These are phyloP conservation scores for Xylaria cubensis DNA, from an alignment of 495 filamentous ascomycete species.

Conservation along the genomic window DNA sequence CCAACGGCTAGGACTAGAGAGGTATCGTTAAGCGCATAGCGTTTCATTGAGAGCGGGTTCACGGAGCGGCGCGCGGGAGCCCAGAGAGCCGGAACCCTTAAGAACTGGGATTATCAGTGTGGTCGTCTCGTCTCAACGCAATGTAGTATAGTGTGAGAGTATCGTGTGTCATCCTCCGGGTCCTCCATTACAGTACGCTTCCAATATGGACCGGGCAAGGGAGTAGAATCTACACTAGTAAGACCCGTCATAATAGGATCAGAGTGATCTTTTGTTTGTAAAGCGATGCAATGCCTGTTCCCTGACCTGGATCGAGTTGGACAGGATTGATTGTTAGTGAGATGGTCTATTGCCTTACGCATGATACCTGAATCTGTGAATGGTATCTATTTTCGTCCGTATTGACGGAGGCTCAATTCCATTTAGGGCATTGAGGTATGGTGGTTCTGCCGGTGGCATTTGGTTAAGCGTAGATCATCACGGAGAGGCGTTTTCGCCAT, in stretches of 20 bases:
- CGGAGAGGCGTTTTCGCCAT: slow-evolving; percentile 12
- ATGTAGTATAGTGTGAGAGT: not conserved
- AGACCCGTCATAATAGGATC: too few relatives aligned
- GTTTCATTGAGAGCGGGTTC: slow-evolving; percentile 37
- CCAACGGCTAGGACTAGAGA: slow-evolving; percentile 34
- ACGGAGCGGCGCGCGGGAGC: slow-evolving; percentile 27
- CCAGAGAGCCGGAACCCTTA: slow-evolving; percentile 26
- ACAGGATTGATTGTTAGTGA: slow-evolving; percentile 3
- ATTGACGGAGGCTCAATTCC: not conserved
- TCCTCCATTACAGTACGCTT: not conserved
- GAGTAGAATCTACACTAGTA: not conserved
- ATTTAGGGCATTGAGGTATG: slow-evolving; percentile 2
- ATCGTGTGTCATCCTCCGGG: not conserved
- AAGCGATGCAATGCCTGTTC: not conserved
- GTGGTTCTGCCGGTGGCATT: not conserved
- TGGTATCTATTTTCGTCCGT: slow-evolving; percentile 9
- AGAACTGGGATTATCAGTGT: slow-evolving; percentile 12
- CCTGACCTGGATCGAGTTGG: not conserved
- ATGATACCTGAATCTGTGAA: not conserved
- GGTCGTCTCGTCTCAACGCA: not conserved
- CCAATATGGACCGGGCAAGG: not conserved
- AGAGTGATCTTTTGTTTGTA: not conserved
- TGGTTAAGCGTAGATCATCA: slow-evolving; percentile 14
- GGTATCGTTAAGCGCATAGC: slow-evolving; percentile 40
- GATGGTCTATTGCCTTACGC: slow-evolving; percentile 13